Conservation (phyloP, 129 eudicot genomes). For the Chrysanthemum makinoi region DNA sequence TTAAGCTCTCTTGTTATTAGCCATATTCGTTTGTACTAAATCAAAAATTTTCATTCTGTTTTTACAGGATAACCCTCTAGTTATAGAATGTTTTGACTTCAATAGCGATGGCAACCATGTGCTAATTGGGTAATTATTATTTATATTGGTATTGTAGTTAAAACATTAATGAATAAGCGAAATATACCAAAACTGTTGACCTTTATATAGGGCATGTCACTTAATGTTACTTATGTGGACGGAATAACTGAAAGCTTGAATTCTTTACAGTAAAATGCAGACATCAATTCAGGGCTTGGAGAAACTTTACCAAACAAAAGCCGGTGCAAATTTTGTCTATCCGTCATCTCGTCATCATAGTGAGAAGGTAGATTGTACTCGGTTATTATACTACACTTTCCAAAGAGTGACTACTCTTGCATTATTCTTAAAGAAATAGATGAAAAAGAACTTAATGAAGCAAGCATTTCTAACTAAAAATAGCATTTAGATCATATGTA, state of each 20-base stretch:
- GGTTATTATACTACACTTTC: constrained; percentile 10
- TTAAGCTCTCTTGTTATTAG: constrained; percentile 5
- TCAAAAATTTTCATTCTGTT: constrained; percentile 2
- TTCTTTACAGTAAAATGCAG: constrained; percentile 59
- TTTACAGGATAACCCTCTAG: constrained; percentile 75
- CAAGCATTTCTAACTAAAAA: constrained; percentile 6
- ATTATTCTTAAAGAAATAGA: background rate
- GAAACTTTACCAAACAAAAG: constrained; percentile 54
- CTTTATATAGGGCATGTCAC: constrained; percentile 1
- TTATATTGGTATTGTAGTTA: background rate
- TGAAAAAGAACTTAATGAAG: constrained; percentile 12
- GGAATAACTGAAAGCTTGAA: constrained; percentile 10
- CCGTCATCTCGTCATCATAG: constrained; percentile 54
- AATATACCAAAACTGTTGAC: background rate
- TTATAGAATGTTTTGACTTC: constrained; percentile 95
- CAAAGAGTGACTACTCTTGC: constrained; percentile 12
- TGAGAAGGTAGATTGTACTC: constrained; percentile 58
- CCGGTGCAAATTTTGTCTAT: constrained; percentile 53
- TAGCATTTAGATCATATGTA: background rate
- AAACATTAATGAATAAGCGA: background rate
- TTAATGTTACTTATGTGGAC: background rate
- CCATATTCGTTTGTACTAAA: background rate
- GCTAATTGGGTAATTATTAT: constrained; percentile 69
- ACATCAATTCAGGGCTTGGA: constrained; percentile 69
- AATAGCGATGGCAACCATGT: constrained; percentile 74